Base-by-base conservation (phyloP, 83 land plant species). In the Isoetes engelmannii region DNA sequence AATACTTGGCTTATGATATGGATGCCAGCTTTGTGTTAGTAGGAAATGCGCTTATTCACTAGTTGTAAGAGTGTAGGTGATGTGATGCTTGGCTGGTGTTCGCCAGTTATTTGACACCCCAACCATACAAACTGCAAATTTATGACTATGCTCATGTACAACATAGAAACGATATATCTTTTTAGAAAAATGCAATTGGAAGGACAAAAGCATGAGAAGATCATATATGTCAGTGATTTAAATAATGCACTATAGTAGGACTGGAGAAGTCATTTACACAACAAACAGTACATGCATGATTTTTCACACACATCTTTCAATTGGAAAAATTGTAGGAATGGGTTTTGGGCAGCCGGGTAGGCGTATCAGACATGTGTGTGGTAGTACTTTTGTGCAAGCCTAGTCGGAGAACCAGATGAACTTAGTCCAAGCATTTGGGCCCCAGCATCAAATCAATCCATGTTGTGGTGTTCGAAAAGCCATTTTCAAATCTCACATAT, bases 381-480 rank as follows among this genome's bases (percentile, higher is more conserved):
- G 66, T 28, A 7, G 45, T 13, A 63, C 5, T 63, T 42, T 63
- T 19, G 5, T 21, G 12, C 42, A 37, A 46, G n/a, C 6, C 47
- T 7, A 18, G 62, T 6, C 28, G 66, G 12, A n/a, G 28, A 9
- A 19, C 28, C 9, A 43, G 19, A 42, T 60, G 85, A 89, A 62
- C 80, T 87, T 13, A 88, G 89, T 60, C 86, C 97, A 5, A 75
- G 84, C 13, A 76, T 86, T 3, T 92, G 75, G 81, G 75, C 68
- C 6, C 85, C 95, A 6, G 77, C 61, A n/a, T n/a, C n/a, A n/a
- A n/a, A 4, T 77, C 89, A 0, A 94, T 87, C 44, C 89, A 88
- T 0, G 95, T 87, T 10, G 79, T 89, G 5, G 87, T 92, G 56
- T 89, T 92, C 64, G 89, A 89, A 78, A 92, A 92, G 80, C 97